Base-by-base conservation (phyloP, 352 stramenopile genomes). In the Elongisporangium prolatum region DNA sequence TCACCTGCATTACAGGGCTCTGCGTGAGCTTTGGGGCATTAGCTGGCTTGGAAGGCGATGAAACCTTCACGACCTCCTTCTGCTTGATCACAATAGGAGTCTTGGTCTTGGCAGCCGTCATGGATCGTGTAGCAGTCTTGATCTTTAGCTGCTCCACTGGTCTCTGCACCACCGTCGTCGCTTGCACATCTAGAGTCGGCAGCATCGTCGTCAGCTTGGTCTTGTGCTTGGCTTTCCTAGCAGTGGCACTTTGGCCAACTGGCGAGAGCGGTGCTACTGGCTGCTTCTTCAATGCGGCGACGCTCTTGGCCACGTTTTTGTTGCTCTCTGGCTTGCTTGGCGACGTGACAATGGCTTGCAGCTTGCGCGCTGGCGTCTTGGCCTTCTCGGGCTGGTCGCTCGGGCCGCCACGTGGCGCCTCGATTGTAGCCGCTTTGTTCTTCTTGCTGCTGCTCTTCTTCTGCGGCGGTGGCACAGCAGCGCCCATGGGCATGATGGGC, bases 361-460 rank as follows among this genome's bases (percentile, higher is more conserved):
- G 50, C 50, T 68, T 48, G 47, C 53, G 67, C 21, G 57, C 60
- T 51, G 68, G 65, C 57, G 64, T 67, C 14, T 77, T 74, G 6
- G 65, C 59, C 54, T 77, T 63, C 28, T 64, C 25, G 13, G n/a
- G 17, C 52, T 61, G 57, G 22, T n/a, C n/a, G n/a, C n/a, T n/a
- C n/a, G n/a, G n/a, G n/a, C n/a, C n/a, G n/a, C 20, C 18, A 52
- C n/a, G 14, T 63, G 51, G 18, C 24, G 51, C 54, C 20, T 48
- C 54, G 20, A 24, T 20, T 44, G n/a, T 28, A 20, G 18, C 54
- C 9, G 16, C 20, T 18, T 52, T 16, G n/a, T 16, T 70, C 57
- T 17, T 57, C 18, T 49, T 61, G 25, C 21, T 70, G 49, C 14
- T 59, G 48, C 20, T 61, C 51, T 2, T 34, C 3, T 58, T 67